These are phyloP conservation scores for Fusarium aywerte DNA, from an alignment of 2,329 filamentous ascomycete genomes.

Conservation along the genomic window DNA sequence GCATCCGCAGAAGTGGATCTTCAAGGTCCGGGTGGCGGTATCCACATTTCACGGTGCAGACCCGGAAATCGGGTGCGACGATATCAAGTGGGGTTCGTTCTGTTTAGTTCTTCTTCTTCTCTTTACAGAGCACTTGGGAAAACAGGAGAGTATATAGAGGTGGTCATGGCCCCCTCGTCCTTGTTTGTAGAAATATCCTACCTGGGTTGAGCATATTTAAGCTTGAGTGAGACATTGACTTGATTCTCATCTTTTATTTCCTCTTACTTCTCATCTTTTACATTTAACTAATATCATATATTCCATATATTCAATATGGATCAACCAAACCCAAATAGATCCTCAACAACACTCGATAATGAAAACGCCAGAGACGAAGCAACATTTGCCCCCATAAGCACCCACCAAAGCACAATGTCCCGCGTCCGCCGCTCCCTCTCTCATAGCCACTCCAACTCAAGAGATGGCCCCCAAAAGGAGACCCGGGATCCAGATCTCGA, in stretches of 20 bases:
- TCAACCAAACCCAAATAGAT: conserved; percentile 26
- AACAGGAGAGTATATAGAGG: conserved; percentile 33
- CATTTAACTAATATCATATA: background rate
- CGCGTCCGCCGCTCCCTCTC: conserved; percentile 43
- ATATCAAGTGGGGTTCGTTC: conserved; percentile 5
- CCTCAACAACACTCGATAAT: conserved; percentile 34
- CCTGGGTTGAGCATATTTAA: conserved; percentile 14
- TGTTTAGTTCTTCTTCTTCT: background rate
- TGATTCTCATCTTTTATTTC: conserved; percentile 9
- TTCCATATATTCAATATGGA: conserved; percentile 19
- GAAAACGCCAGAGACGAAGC: conserved; percentile 20
- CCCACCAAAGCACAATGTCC: conserved; percentile 26
- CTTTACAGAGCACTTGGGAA: background rate
- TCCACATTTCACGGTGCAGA: conserved; percentile 28
- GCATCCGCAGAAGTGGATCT: conserved; percentile 14
- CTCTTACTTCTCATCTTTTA: background rate
- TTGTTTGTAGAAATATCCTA: background rate
- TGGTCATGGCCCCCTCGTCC: conserved; percentile 7
- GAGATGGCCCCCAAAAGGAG: conserved; percentile 48
- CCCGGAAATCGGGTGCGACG: conserved; percentile 32
- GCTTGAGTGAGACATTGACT: conserved; percentile 23
- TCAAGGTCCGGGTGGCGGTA: background rate
- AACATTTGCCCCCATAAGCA: conserved; percentile 43
- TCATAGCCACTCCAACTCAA: conserved; percentile 15
- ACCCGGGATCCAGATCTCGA: conserved; percentile 56